Percentiles rank a stretch among this genome's conserved stretches.
These are phyloP conservation scores for Rhynchospora pubera DNA, from an alignment of 176 grass and related monocot species.

Conservation along the genomic window DNA sequence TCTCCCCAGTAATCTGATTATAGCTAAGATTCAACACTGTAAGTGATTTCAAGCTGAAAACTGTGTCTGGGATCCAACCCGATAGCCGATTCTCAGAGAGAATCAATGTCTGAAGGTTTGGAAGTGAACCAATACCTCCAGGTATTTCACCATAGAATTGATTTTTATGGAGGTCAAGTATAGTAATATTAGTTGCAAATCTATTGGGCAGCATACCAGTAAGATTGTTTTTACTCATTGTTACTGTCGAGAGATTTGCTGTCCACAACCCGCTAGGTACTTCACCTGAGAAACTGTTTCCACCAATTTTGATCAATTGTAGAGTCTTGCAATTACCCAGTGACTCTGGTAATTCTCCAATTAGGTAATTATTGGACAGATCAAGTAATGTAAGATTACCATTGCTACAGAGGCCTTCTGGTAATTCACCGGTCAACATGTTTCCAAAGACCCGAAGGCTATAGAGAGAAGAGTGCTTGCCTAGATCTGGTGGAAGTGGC, in stretches of 20 bases:
- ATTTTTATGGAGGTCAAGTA: constrained; percentile 27
- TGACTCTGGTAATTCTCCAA: constrained; percentile 11
- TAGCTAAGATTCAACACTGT: constrained; percentile 35
- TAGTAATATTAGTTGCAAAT: background rate
- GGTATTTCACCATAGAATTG: constrained; percentile 45
- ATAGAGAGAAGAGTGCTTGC: constrained; percentile 11
- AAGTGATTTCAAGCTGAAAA: constrained; percentile 19
- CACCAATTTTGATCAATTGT: background rate
- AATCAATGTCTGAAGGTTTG: background rate
- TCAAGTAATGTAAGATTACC: background rate
- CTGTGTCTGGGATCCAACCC: constrained; percentile 35
- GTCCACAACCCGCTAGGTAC: constrained; percentile 21
- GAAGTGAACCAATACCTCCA: constrained; percentile 28
- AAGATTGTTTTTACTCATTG: background rate
- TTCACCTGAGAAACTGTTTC: constrained; percentile 24
- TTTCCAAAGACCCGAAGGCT: constrained; percentile 14
- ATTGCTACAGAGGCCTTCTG: background rate
- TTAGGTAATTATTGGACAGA: constrained; percentile 18
- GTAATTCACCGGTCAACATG: constrained; percentile 20
- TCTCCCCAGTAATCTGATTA: constrained; percentile 20
- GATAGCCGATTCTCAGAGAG: constrained; percentile 46
- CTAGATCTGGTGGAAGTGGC: constrained; percentile 17
- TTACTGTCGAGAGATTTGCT: background rate
- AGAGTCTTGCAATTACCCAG: constrained; percentile 12
- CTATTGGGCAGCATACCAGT: background rate